phyloP scores from a whole-genome alignment of 257 asterid species.

The Forsythia suspensa region DNA sequence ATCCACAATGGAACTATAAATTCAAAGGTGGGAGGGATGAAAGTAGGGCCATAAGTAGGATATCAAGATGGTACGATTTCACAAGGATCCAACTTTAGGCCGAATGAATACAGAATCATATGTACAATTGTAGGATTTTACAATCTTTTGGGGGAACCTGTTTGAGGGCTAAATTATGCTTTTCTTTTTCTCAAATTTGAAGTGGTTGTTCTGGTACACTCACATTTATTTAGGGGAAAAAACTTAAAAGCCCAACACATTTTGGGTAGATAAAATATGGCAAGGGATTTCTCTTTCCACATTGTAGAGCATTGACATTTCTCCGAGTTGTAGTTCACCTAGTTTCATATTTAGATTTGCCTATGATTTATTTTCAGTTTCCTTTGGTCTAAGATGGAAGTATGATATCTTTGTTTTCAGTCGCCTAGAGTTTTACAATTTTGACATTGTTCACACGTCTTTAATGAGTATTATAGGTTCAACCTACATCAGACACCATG shows the following conservation, averaged over 20 bases:
- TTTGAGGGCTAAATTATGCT: neutral
- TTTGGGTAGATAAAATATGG: neutral
- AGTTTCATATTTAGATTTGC: neutral
- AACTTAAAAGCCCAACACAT: neutral
- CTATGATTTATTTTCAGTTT: neutral
- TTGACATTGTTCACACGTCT: neutral
- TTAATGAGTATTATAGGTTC: neutral
- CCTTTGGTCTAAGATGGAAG: too few species aligned
- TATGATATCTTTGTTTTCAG: neutral
- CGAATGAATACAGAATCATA: neutral
- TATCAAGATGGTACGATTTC: neutral
- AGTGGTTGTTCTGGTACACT: neutral
- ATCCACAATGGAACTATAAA: neutral
- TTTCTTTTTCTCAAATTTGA: neutral
- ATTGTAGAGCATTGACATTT: neutral
- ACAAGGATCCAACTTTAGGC: neutral
- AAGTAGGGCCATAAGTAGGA: neutral
- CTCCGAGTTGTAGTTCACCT: neutral
- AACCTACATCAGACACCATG: slow-evolving; percentile 19
- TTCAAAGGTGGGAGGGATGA: neutral
- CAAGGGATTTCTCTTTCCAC: neutral
- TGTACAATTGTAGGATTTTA: neutral
- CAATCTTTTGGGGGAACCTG: neutral
- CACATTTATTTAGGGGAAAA: neutral
- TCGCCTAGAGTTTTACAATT: neutral